Base-by-base conservation (phyloP, 768 basidiomycete species). In the Cystobasidium ongulense region DNA sequence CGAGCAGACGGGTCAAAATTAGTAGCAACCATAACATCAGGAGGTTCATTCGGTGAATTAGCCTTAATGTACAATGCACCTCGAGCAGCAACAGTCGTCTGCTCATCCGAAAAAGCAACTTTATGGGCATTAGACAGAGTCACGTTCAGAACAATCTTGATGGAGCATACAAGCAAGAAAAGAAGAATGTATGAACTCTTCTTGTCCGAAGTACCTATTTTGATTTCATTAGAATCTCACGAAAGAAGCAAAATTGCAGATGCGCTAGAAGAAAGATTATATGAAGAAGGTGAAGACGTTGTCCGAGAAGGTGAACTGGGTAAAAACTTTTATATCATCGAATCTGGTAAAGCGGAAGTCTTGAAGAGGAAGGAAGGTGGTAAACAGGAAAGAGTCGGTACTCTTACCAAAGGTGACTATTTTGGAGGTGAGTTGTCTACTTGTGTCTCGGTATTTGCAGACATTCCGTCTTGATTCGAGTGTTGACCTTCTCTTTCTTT, bases 51-150 rank as follows among this genome's bases (percentile, higher is more conserved):
- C 75, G 96, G 96, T 53, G 95, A 99, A 82, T 85, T 99, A 70
- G 96, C 96, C 35, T 83, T 99, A 77, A 97, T 99, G 95, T 95
- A 99, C 82, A 92, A 92, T 38, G 93, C 95, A 77, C 91, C 91
- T 46, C 90, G 96, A 36, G 92, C 92, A 23, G 96, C 96, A 18
- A 93, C 92, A 8, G 94, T 98, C 53, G 83, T 96, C 41, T 88
- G 95, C 11, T 86, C 89, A 54, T 88, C 90, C 72, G 83, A 86
- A 0, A 90, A 88, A 29, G 81, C 81, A 36, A 92, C 89, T 10
- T 84, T 97, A 31, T 99, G 96, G 96, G 89, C 90, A 11, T 85
- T 99, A 76, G 96, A 99, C 83, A 89, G 96, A 72, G 92, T 94
- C 78, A 98, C 94, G 1, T 99, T 98, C 88, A 88, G 96, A 57